phyloP scores from a whole-genome alignment of 2,329 filamentous ascomycete species.

The Diplodia intermedia region DNA sequence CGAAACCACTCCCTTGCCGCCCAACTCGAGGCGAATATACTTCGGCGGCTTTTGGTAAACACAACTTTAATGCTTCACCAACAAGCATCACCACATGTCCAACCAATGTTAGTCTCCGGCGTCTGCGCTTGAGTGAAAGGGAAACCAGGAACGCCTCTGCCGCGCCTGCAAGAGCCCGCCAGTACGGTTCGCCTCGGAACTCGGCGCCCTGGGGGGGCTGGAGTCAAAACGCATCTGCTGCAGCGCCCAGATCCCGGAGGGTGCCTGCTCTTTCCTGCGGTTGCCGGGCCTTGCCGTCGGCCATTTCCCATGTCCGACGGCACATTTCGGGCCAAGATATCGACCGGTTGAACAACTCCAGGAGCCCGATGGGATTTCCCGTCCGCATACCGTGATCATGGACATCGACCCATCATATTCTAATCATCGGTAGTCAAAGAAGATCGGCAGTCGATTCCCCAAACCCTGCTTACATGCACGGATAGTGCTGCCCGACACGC shows the following conservation, averaged over 20 bases:
- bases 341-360: neutral
- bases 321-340: neutral
- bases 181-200: neutral
- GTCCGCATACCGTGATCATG: neutral
- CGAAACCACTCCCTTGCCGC: too few species aligned
- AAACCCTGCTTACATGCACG: neutral
- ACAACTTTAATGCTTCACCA: neutral
- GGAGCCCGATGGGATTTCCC: neutral
- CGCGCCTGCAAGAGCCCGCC: neutral
- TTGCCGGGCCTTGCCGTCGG: constrained; percentile 18
- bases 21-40: neutral
- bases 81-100: neutral
- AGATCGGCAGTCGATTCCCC: neutral
- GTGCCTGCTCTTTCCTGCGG: constrained; percentile 17
- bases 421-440: neutral
- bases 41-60: neutral
- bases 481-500: neutral
- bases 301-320: neutral
- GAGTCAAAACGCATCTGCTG: neutral
- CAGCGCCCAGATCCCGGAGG: neutral
- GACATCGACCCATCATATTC: neutral
- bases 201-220: neutral
- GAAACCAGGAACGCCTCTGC: constrained; percentile 10
- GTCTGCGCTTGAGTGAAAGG: too few species aligned
- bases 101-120: neutral